Evolutionary conservation across 345 rosid species (phyloP).

Genomic region (Rhizophora mangle): DNA sequence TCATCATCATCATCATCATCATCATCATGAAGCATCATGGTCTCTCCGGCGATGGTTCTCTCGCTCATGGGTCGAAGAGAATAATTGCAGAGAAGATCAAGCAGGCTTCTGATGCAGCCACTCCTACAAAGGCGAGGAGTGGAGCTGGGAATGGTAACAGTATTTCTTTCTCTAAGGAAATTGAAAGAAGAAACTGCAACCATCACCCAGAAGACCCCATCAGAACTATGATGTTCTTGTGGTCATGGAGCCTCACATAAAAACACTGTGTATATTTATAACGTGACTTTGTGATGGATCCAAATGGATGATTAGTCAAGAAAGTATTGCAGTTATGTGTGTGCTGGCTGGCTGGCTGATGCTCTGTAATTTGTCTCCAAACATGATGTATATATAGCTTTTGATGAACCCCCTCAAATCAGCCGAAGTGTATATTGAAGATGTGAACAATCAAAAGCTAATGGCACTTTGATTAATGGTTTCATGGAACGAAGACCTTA

Average conservation of each 20-base stretch:
- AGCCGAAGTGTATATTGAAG: too few relatives aligned
- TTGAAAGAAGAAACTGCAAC: constrained; percentile 6
- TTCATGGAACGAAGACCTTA: too few relatives aligned
- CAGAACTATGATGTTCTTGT: constrained; percentile 17
- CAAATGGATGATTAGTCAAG: not conserved
- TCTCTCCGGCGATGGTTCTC: constrained; percentile 6
- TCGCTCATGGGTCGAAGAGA: not conserved
- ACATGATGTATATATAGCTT: too few relatives aligned
- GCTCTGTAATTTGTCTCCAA: too few relatives aligned
- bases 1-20: not conserved
- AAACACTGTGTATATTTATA: not conserved
- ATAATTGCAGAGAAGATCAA: constrained; percentile 4
- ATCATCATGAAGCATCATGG: not conserved
- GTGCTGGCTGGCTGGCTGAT: too few relatives aligned
- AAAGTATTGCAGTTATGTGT: too few relatives aligned
- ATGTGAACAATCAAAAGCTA: too few relatives aligned
- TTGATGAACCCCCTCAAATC: too few relatives aligned
- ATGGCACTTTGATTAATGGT: too few relatives aligned
- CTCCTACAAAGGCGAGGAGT: not conserved
- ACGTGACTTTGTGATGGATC: not conserved
- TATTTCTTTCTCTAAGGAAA: constrained; percentile 7
- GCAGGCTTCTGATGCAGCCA: constrained; percentile 9
- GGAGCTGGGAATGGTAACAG: constrained; percentile 1
- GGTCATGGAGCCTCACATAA: constrained; percentile 12
- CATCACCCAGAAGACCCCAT: constrained; percentile 11